phyloP scores from a whole-genome alignment of 2,329 filamentous ascomycete species.

The Gliomastix tumulicola region DNA sequence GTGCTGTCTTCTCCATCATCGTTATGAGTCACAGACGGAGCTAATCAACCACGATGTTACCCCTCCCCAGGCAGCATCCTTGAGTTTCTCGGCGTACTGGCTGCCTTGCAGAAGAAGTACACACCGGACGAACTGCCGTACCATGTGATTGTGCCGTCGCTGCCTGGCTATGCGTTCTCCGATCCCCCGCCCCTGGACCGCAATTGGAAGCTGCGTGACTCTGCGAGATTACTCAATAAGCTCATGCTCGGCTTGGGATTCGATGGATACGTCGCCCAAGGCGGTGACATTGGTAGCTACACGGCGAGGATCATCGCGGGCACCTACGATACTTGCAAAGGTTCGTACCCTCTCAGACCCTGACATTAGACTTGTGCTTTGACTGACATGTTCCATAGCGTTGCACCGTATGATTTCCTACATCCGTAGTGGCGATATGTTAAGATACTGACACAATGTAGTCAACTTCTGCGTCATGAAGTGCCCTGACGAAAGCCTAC shows the following conservation, averaged over 20 bases:
- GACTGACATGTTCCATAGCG: too few species aligned
- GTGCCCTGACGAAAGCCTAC: too few species aligned
- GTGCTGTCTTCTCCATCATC: too few species aligned
- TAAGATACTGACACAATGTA: too few species aligned
- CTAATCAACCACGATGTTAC: too few species aligned
- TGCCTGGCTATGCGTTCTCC: constrained; percentile 7
- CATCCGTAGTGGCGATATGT: too few species aligned
- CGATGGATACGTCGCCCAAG: constrained; percentile 6
- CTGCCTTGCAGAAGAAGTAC: constrained; percentile 3
- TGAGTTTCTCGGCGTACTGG: constrained; percentile 4
- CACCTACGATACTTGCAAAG: constrained; percentile 1
- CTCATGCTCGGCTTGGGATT: constrained; percentile 6
- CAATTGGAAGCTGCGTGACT: constrained; percentile 3
- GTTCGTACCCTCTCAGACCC: too few species aligned
- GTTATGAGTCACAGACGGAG: too few species aligned
- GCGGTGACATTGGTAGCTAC: constrained; percentile 5
- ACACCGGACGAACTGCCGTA: constrained; percentile 4
- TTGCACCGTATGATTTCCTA: too few species aligned
- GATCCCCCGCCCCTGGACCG: constrained; percentile 4
- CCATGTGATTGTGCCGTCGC: constrained; percentile 6
- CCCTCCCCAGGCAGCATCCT: constrained; percentile 4
- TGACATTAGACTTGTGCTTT: too few species aligned
- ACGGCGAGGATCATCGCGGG: not conserved
- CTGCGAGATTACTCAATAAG: constrained; percentile 2
- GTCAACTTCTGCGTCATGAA: too few species aligned